Evolutionary conservation across 108 stramenopile genomes (phyloP).

Genomic region (Schizochytrium sp.): DNA sequence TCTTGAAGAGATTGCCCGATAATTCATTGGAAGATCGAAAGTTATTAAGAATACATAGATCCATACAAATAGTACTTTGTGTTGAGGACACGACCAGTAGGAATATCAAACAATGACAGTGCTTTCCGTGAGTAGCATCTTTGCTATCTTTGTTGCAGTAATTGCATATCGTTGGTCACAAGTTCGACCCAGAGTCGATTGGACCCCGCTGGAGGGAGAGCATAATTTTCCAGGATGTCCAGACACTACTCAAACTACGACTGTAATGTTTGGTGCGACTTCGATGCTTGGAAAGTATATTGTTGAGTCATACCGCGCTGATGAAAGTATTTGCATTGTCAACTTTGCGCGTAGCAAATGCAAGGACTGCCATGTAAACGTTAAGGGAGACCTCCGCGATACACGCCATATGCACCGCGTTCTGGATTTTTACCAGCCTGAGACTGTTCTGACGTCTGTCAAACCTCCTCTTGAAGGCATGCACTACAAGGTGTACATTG

Average conservation of each 20-base stretch:
- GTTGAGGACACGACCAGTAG: constrained; percentile 3
- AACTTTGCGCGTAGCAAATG: constrained; percentile 28
- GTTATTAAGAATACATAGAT: too few species aligned
- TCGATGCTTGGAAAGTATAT: constrained; percentile 59
- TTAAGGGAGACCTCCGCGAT: constrained; percentile 40
- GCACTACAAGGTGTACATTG: constrained; percentile 43
- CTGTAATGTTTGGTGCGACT: constrained; percentile 58
- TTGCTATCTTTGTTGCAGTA: background rate
- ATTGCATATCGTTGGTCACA: constrained; percentile 33
- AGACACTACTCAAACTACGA: background rate
- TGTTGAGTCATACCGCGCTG: constrained; percentile 6
- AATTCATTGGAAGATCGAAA: too few species aligned
- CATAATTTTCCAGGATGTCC: background rate
- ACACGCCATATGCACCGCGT: constrained; percentile 18
- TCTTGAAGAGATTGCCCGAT: too few species aligned
- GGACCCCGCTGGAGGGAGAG: background rate
- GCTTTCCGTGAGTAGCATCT: background rate
- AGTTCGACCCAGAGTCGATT: constrained; percentile 16
- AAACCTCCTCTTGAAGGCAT: constrained; percentile 50
- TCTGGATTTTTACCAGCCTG: background rate
- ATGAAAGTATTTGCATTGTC: constrained; percentile 10
- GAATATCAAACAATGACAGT: background rate
- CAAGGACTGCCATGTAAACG: constrained; percentile 43
- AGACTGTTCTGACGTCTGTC: constrained; percentile 30
- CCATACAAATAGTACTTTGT: background rate